Evolutionary conservation across 352 stramenopile genomes (phyloP).

Genomic region (Pythium inflatum): DNA sequence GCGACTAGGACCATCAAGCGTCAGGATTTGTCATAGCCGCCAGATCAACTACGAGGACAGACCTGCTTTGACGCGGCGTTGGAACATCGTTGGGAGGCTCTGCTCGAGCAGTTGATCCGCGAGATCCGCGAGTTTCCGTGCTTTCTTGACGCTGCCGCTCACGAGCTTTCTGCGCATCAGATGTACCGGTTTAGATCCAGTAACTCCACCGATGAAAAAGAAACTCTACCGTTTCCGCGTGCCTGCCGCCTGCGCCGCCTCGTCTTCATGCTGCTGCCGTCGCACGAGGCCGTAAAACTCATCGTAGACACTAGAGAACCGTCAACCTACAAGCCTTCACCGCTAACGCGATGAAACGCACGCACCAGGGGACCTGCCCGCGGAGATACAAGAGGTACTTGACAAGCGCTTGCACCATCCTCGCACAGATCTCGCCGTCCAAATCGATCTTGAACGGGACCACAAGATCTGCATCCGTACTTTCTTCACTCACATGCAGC

Average conservation of each 20-base stretch:
- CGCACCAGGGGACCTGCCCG: slow-evolving; percentile 68
- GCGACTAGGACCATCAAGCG: slow-evolving; percentile 41
- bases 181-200: neutral
- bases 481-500: neutral
- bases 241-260: slow-evolving; percentile 5
- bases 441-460: slow-evolving; percentile 49
- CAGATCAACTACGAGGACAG: no score
- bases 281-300: slow-evolving; percentile 42
- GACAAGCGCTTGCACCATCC: slow-evolving; percentile 43
- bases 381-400: slow-evolving; percentile 71
- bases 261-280: slow-evolving; percentile 30
- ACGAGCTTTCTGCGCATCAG: slow-evolving; percentile 35
- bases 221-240: slow-evolving; percentile 16
- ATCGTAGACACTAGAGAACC: slow-evolving; percentile 48
- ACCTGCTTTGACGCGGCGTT: slow-evolving; percentile 24
- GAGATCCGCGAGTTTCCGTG: slow-evolving; percentile 48
- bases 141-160: slow-evolving; percentile 48
- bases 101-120: slow-evolving; percentile 38
- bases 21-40: no score
- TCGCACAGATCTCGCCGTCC: slow-evolving; percentile 45
- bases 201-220: neutral
- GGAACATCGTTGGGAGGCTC: slow-evolving; percentile 44
- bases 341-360: neutral
- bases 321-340: neutral
- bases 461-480: slow-evolving; percentile 26